Percentiles rank a stretch among this genome's conserved stretches.
Evolutionary conservation across 192 early-diverging fungal species (phyloP).

Genomic region (Coemansia sp.): DNA sequence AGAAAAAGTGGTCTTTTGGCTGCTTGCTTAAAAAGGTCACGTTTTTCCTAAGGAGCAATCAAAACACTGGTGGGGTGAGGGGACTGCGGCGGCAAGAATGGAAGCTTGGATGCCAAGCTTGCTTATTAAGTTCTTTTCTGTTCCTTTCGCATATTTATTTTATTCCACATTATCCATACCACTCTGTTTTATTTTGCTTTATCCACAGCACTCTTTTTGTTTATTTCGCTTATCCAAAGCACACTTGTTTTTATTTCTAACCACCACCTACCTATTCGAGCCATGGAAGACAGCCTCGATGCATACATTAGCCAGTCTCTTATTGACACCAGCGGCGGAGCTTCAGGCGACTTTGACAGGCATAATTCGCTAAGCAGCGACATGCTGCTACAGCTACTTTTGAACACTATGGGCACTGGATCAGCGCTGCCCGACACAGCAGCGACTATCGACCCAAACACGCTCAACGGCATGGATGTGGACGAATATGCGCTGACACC

Average conservation of each 20-base stretch:
- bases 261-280: neutral
- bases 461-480: conserved; percentile 18
- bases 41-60: neutral
- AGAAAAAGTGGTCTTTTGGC: neutral
- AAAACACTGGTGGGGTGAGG: neutral
- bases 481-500: conserved; percentile 6
- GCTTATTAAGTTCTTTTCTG: too few species aligned
- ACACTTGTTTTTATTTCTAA: neutral
- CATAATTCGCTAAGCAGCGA: conserved; percentile 18
- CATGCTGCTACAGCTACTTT: conserved; percentile 36
- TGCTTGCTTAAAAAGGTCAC: neutral
- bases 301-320: conserved; percentile 47
- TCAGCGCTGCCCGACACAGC: neutral
- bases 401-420: conserved; percentile 16
- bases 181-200: too few species aligned
- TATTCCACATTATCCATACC: too few species aligned
- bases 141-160: too few species aligned
- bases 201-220: too few species aligned
- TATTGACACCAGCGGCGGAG: conserved; percentile 25
- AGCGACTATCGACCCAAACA: conserved; percentile 36
- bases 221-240: too few species aligned
- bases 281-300: conserved; percentile 31
- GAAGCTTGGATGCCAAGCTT: neutral
- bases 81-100: too few species aligned
- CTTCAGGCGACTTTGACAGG: neutral